These are phyloP conservation scores for Chlamydomonas schloesseri DNA, from an alignment of 139 green algal species.

Conservation along the genomic window DNA sequence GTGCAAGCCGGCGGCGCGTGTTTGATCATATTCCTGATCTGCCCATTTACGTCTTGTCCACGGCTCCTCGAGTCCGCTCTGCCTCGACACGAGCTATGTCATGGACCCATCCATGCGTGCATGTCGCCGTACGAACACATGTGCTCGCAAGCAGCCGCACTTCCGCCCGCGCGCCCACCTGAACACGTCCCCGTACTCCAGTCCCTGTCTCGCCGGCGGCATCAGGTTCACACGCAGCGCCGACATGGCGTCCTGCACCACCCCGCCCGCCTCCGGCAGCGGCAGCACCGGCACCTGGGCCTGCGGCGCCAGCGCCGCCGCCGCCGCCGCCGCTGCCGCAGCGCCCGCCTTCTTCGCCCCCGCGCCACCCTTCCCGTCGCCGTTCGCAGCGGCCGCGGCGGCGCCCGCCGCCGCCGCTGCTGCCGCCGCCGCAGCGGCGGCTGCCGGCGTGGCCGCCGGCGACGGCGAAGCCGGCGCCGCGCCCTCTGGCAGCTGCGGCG, in stretches of 20 bases:
- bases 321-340: not conserved
- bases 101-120: too few relatives aligned
- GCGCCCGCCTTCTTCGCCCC: not conserved
- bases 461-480: not conserved
- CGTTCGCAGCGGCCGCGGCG: not conserved
- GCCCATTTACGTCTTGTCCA: too few relatives aligned
- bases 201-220: slow-evolving; percentile 25
- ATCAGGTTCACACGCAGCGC: slow-evolving; percentile 28
- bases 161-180: not conserved
- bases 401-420: not conserved
- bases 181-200: slow-evolving; percentile 41
- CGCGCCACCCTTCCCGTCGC: not conserved
- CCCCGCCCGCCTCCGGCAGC: not conserved
- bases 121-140: too few relatives aligned
- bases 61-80: too few relatives aligned
- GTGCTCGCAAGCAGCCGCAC: too few relatives aligned
- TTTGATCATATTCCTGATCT: too few relatives aligned
- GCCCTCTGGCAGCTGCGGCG: not conserved
- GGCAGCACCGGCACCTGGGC: slow-evolving; percentile 9
- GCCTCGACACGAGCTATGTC: too few relatives aligned
- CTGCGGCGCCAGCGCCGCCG: not conserved
- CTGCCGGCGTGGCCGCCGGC: not conserved
- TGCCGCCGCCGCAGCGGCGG: not conserved
- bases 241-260: not conserved
- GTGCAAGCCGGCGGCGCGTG: too few relatives aligned